phyloP scores from a whole-genome alignment of 768 basidiomycete species.

The Phaeotremella fagi region DNA sequence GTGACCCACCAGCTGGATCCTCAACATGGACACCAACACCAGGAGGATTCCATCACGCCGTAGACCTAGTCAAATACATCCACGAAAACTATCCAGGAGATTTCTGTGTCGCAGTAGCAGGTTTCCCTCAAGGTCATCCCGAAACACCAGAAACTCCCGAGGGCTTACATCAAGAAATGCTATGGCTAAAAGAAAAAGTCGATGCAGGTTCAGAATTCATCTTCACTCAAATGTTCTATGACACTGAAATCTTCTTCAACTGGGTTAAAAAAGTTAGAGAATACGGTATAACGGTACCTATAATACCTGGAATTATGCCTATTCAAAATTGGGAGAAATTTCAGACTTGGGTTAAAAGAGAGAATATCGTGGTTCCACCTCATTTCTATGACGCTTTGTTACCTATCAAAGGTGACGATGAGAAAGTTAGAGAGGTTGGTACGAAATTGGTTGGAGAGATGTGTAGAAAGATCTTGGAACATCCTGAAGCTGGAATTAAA shows the following conservation, averaged over 20 bases:
- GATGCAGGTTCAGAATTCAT: slow-evolving; percentile 88
- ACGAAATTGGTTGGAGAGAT: slow-evolving; percentile 92
- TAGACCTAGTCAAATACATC: slow-evolving; percentile 88
- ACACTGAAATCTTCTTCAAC: slow-evolving; percentile 78
- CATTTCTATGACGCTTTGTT: slow-evolving; percentile 69
- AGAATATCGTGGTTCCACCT: slow-evolving; percentile 62
- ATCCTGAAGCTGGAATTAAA: slow-evolving; percentile 66
- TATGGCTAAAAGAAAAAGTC: slow-evolving; percentile 82
- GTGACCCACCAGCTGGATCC: slow-evolving; percentile 83
- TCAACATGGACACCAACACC: slow-evolving; percentile 90
- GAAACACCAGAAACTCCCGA: slow-evolving; percentile 58
- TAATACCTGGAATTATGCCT: slow-evolving; percentile 89
- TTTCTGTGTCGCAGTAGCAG: slow-evolving; percentile 91
- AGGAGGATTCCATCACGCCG: slow-evolving; percentile 81
- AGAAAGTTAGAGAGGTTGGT: slow-evolving; percentile 84
- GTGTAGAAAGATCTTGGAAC: slow-evolving; percentile 79
- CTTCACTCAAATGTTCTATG: slow-evolving; percentile 99
- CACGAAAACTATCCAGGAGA: slow-evolving; percentile 77
- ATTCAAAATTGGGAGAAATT: slow-evolving; percentile 98
- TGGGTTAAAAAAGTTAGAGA: slow-evolving; percentile 81
- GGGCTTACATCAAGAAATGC: slow-evolving; percentile 59
- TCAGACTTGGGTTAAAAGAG: slow-evolving; percentile 56
- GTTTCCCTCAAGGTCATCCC: slow-evolving; percentile 79
- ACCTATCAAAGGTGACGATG: slow-evolving; percentile 85
- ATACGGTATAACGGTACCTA: slow-evolving; percentile 80